phyloP scores from a whole-genome alignment of 768 basidiomycete genomes.

The Lactifluus piperatus region DNA sequence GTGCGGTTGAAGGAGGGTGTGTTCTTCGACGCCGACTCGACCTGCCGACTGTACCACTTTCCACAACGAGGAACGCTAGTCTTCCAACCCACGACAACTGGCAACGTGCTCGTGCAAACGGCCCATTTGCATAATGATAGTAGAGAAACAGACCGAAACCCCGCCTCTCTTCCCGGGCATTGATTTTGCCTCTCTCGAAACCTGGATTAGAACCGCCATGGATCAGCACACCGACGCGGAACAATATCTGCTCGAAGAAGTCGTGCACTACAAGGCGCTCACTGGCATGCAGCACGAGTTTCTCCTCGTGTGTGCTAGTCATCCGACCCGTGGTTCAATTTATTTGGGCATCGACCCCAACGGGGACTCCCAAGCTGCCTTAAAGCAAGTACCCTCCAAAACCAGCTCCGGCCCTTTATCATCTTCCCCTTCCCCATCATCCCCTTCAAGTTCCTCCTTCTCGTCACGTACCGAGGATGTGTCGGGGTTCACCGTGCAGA shows the following conservation, averaged over 20 bases:
- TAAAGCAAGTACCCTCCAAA: neutral
- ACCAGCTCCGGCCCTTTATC: no score
- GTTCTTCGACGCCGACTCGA: no score
- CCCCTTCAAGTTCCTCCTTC: no score
- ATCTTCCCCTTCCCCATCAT: no score
- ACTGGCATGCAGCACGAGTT: conserved; percentile 19
- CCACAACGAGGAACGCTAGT: neutral
- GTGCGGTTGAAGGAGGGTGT: no score
- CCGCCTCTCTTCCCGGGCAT: neutral
- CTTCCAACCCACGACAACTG: neutral
- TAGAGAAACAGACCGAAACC: neutral
- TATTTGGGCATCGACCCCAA: conserved; percentile 18
- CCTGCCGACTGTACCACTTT: no score
- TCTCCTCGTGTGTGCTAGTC: conserved; percentile 10
- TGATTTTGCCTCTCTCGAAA: conserved; percentile 6
- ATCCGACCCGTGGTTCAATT: conserved; percentile 5
- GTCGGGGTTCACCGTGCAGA: neutral
- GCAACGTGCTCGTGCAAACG: neutral
- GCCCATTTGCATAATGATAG: neutral
- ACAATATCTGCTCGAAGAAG: conserved; percentile 5
- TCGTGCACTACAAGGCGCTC: conserved; percentile 17
- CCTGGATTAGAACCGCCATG: conserved; percentile 9
- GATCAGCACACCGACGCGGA: neutral
- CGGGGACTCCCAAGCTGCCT: neutral
- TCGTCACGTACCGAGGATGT: neutral